Percentiles rank a stretch among this genome's conserved stretches.
These are phyloP conservation scores for Quercus cerris DNA, from an alignment of 306 rosid genomes.

Conservation along the genomic window DNA sequence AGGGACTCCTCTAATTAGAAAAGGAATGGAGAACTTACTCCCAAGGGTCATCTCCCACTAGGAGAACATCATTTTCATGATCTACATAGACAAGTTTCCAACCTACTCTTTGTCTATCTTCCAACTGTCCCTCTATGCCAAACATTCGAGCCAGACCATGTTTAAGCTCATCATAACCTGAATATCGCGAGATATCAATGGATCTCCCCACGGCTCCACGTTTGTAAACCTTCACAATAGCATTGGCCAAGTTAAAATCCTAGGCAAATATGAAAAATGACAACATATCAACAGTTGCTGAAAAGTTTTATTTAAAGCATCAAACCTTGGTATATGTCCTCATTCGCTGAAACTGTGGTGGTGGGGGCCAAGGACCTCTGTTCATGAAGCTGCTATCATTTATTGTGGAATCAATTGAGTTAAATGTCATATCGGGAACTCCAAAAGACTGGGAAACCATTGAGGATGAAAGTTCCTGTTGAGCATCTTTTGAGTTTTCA, in stretches of 20 bases:
- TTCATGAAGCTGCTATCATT: conserved; percentile 67
- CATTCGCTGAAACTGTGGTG: conserved; percentile 73
- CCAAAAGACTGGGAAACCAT: conserved; percentile 89
- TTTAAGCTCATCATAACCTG: conserved; percentile 83
- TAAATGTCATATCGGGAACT: conserved; percentile 82
- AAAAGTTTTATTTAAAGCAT: conserved; percentile 1
- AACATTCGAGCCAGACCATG: conserved; percentile 91
- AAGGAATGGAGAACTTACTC: conserved; percentile 55
- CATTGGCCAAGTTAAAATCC: conserved; percentile 19
- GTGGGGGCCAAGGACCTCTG: conserved; percentile 73
- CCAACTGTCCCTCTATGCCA: conserved; percentile 93
- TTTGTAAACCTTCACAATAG: conserved; percentile 67
- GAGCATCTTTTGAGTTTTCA: conserved; percentile 67
- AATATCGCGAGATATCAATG: conserved; percentile 82
- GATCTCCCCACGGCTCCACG: conserved; percentile 99
- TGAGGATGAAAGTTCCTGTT: conserved; percentile 87
- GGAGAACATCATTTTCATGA: conserved; percentile 86
- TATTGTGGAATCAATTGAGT: conserved; percentile 82
- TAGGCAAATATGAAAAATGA: not conserved
- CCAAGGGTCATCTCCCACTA: conserved; percentile 99
- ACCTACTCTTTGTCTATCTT: conserved; percentile 80
- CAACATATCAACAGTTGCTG: not conserved
- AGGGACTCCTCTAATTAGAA: not conserved
- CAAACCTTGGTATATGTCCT: conserved; percentile 94
- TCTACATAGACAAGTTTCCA: conserved; percentile 97